A percentile compares a stretch with the other conserved stretches of the same genome.
Conservation (phyloP, 2,329 filamentous ascomycete genomes). For the Xylariaceae sp. region DNA sequence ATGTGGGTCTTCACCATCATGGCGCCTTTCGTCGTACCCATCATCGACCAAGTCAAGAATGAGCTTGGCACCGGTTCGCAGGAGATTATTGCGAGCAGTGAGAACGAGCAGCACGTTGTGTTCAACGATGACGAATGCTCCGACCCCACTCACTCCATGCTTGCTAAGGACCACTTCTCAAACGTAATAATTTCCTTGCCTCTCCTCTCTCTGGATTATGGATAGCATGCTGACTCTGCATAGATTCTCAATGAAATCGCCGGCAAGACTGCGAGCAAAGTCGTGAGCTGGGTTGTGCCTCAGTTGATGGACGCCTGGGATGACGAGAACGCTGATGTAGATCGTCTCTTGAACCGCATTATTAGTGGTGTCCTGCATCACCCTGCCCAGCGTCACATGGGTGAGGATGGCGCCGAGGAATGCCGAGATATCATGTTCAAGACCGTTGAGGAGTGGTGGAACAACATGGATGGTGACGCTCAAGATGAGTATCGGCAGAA, state of each 20-base stretch:
- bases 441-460: conserved; percentile 82
- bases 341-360: conserved; percentile 68
- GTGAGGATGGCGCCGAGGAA: conserved; percentile 64
- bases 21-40: conserved; percentile 79
- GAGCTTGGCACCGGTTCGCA: conserved; percentile 81
- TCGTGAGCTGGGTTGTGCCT: conserved; percentile 80
- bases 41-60: conserved; percentile 79
- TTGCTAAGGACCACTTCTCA: conserved; percentile 92
- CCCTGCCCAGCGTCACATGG: conserved; percentile 68
- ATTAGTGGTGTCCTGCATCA: conserved; percentile 82
- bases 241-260: conserved; percentile 80
- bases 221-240: conserved; percentile 11
- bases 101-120: conserved; percentile 78
- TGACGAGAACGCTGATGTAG: conserved; percentile 63
- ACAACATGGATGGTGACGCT: conserved; percentile 54
- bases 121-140: conserved; percentile 72
- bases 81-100: conserved; percentile 80
- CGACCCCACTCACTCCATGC: conserved; percentile 91
- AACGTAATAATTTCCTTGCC: conserved; percentile 48
- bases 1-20: conserved; percentile 89
- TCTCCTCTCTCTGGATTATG: neutral
- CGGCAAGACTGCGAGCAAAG: conserved; percentile 71
- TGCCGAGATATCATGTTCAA: conserved; percentile 72
- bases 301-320: conserved; percentile 88
- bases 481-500: conserved; percentile 65